phyloP scores from a whole-genome alignment of 2,329 filamentous ascomycete genomes.

The Claviceps sp. region DNA sequence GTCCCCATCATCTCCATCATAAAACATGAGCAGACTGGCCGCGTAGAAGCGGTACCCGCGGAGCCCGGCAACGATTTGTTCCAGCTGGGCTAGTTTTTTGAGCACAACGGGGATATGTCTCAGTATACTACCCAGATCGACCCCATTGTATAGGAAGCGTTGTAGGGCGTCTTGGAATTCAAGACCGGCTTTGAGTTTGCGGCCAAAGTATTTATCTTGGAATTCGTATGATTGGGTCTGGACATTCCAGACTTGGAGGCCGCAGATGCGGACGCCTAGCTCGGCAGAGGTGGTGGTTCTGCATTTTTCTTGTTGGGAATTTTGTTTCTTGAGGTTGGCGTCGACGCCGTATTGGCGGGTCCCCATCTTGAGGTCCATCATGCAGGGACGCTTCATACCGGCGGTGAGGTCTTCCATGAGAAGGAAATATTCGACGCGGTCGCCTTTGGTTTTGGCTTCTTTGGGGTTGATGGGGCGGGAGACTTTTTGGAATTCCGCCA shows the following conservation, averaged over 20 bases:
- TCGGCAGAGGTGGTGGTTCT: constrained; percentile 81
- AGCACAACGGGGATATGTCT: constrained; percentile 81
- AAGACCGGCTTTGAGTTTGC: constrained; percentile 69
- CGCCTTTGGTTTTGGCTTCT: constrained; percentile 29
- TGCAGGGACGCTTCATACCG: constrained; percentile 91
- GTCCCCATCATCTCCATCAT: constrained; percentile 65
- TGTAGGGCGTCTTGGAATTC: constrained; percentile 85
- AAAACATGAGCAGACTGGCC: constrained; percentile 86
- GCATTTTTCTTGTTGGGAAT: constrained; percentile 87
- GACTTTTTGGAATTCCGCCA: constrained; percentile 26
- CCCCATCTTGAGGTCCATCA: constrained; percentile 97
- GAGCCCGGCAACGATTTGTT: constrained; percentile 67
- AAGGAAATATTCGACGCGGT: constrained; percentile 81
- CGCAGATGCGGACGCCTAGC: constrained; percentile 85
- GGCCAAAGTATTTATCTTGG: constrained; percentile 94
- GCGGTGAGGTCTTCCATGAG: constrained; percentile 89
- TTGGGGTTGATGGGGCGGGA: constrained; percentile 60
- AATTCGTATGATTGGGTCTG: constrained; percentile 78
- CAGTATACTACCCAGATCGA: constrained; percentile 64
- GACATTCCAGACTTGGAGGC: constrained; percentile 91
- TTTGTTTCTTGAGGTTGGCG: constrained; percentile 80
- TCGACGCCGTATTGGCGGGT: constrained; percentile 94
- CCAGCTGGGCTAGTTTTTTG: constrained; percentile 69
- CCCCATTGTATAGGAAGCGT: constrained; percentile 81
- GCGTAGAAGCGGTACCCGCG: constrained; percentile 90